Base-by-base conservation (phyloP, 2,329 filamentous ascomycete genomes). In the Aureobasidium vineae region DNA sequence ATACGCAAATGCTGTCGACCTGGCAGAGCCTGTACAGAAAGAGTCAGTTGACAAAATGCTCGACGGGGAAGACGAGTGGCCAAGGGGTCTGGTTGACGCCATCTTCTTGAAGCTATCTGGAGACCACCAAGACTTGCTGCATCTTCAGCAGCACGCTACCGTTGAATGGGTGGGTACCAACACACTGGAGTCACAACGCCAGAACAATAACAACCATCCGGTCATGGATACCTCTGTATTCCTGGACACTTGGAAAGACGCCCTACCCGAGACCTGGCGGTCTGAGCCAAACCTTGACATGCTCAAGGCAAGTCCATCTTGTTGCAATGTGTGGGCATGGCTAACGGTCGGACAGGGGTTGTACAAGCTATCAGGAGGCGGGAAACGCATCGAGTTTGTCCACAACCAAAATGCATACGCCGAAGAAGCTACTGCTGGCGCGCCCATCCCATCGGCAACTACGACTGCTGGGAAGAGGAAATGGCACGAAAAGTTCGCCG, bases 401-500 rank as follows among this genome's bases (percentile, higher is more conserved):
- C 23, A 38, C 28, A 63, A 50, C 3, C 19, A 26, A 13, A 31
- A 13, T n/a, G 19, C 36, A 3, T 28, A 26, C 1, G 33, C 28
- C 28, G 57, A 26, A 45, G 63, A 43, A n/a, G 33, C 50, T 21
- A 40, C 52, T 7, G 38, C 63, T 31, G 43, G 33, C 19, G 38
- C 60, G 3, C 1, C 50, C 26, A 68, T 68, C 26, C 26, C 50
- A 53, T 64, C 63, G 2, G 21, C 66, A 10, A 31, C 47, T 5
- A 28, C 66, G 10, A 57, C 49, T 38, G 73, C 74, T 10, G 71
- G 70, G 21, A 77, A 76, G 67, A 69, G 76, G 61, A 77, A 76
- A 66, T 78, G 76, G 76, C 76, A 78, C 67, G 76, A 78, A 33
- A 78, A 75, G 61, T 77, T 78, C 69, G 72, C 72, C 41, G 71